phyloP scores from a whole-genome alignment of 129 eudicot genomes.

The Apium graveolens region DNA sequence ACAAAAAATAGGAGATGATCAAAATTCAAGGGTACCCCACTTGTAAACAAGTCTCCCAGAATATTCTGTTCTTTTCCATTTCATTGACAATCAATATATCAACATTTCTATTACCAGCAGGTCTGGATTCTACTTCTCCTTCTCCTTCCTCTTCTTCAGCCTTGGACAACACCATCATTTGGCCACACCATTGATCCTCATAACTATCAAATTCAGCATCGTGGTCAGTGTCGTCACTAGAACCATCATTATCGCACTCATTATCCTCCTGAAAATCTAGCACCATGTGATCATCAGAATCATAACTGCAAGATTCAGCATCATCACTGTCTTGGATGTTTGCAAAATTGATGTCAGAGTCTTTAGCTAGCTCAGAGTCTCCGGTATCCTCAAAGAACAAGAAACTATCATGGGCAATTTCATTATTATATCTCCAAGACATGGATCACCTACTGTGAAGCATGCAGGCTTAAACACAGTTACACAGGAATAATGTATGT shows the following conservation, averaged over 20 bases:
- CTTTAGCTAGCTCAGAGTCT: constrained; percentile 12
- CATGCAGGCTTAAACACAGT: neutral
- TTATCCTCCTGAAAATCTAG: neutral
- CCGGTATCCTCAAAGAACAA: constrained; percentile 8
- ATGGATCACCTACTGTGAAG: neutral
- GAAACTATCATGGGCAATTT: constrained; percentile 3
- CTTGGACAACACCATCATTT: constrained; percentile 9
- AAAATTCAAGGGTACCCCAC: constrained; percentile 4
- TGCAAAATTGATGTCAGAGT: neutral
- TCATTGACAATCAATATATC: constrained; percentile 5
- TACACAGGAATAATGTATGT: neutral
- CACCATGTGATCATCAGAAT: neutral
- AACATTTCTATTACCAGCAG: neutral
- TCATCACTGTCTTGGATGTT: neutral
- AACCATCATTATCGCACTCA: neutral
- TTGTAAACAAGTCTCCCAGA: constrained; percentile 23
- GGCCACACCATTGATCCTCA: neutral
- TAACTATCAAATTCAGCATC: neutral
- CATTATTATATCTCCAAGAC: neutral
- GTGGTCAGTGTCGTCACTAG: neutral
- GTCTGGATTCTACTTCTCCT: constrained; percentile 13
- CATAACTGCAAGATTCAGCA: constrained; percentile 20
- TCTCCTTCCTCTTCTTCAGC: constrained; percentile 14
- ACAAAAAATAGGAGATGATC: neutral
- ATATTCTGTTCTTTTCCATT: constrained; percentile 12